Evolutionary conservation across 139 green algal genomes (phyloP), one percentile per base, ranked within the genome.

Genomic region (Auxenochlorella pyrenoidosa): DNA sequence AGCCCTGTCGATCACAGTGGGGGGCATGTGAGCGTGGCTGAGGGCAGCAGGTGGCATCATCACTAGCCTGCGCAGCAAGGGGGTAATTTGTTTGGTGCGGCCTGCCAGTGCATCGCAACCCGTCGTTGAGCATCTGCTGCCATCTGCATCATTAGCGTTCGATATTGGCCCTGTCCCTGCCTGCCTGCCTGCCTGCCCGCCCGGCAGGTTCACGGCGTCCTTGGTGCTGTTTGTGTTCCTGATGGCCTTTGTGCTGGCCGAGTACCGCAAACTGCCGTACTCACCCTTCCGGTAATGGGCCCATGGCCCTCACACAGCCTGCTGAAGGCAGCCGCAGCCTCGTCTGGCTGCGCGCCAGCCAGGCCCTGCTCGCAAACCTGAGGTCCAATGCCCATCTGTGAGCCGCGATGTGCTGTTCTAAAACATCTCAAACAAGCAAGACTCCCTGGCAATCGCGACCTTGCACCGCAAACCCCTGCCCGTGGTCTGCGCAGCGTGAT

Each of bases 221-320:
- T 34, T 76, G 70, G n/a, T 76, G 18, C 34, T 76, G 70, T 76
- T 76, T 19, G 34, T 76, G 34, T 2, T 44, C 30, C 70, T 76
- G 34, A 47, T 76, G 34, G 34, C 16, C 0, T 81, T 81, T 81
- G 75, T 81, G 43, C 43, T 81, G 12, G 32, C 51, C 28, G 75
- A 81, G 75, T 63, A 63, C 28, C 43, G 44, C 30, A n/a, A 47
- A 43, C 43, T 81, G 75, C 43, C 75, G 12, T 81, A 81, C 75
- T 32, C 75, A 4, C 75, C 75, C 43, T 59, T 63, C 44, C 44
- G 75, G 75, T 81, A 43, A n/a, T n/a, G n/a, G n/a, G 75, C 19
- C 73, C 16, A 8, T 12, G 28, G 72, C 72, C 38, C 13, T 13
- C 19, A 16, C 5, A 19, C 72, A 54, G 72, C 72, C 32, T 24